phyloP scores from a whole-genome alignment of 129 eudicot species.

The Arctium lappa region DNA sequence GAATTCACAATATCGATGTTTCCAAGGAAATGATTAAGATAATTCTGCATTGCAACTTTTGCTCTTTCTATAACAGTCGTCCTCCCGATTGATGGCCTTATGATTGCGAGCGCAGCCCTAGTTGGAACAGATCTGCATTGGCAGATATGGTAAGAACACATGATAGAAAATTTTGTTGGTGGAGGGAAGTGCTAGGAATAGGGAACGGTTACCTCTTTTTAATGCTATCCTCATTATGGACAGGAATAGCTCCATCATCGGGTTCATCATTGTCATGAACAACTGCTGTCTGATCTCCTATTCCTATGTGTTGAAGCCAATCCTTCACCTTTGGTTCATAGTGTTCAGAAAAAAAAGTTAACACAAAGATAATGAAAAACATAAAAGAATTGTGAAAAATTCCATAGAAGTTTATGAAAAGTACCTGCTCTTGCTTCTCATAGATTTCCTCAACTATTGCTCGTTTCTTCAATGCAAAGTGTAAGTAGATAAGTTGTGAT shows the following conservation, averaged over 20 bases:
- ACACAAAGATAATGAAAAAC: background rate
- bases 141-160: constrained; percentile 14
- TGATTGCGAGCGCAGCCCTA: constrained; percentile 70
- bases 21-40: constrained; percentile 87
- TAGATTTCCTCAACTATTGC: constrained; percentile 78
- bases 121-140: constrained; percentile 75
- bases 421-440: constrained; percentile 93
- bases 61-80: constrained; percentile 61
- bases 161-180: background rate
- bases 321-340: constrained; percentile 63
- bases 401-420: background rate
- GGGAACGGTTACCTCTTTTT: constrained; percentile 49
- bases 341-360: constrained; percentile 1
- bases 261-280: constrained; percentile 80
- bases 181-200: background rate
- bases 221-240: constrained; percentile 48
- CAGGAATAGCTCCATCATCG: constrained; percentile 76
- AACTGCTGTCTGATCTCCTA: constrained; percentile 72
- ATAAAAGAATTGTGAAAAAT: background rate
- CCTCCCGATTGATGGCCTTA: constrained; percentile 67
- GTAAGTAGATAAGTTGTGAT: constrained; percentile 84
- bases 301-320: constrained; percentile 83
- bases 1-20: constrained; percentile 81
- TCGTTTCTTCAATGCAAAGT: constrained; percentile 76
- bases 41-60: constrained; percentile 87